phyloP scores from a whole-genome alignment of 345 rosid species.

The Salix arbutifolia region DNA sequence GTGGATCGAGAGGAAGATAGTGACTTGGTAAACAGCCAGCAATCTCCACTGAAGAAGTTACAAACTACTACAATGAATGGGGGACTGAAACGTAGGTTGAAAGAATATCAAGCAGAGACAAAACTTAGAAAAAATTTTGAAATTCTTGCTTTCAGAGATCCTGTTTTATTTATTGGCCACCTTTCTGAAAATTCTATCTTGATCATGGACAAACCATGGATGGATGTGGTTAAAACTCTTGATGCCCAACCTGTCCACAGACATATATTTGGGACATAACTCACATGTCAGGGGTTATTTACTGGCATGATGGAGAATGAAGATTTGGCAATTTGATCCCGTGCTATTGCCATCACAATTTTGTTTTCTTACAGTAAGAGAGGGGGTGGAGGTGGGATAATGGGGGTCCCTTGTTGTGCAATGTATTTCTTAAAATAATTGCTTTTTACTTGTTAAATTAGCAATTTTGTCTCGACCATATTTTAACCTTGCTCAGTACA shows the following conservation, averaged over 20 bases:
- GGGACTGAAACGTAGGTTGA: conserved; percentile 48
- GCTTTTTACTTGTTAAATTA: conserved; percentile 7
- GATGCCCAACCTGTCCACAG: conserved; percentile 84
- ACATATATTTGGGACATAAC: conserved; percentile 77
- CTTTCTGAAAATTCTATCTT: conserved; percentile 67
- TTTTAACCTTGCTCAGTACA: not conserved
- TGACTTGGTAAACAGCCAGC: conserved; percentile 40
- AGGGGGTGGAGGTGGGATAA: not conserved
- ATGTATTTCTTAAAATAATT: conserved; percentile 13
- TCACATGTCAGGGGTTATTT: not conserved
- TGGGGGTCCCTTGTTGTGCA: not conserved
- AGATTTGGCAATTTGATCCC: conserved; percentile 7
- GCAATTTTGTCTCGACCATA: not conserved
- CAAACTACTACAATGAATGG: conserved; percentile 37
- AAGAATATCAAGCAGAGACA: conserved; percentile 40
- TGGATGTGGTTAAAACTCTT: conserved; percentile 68
- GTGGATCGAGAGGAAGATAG: conserved; percentile 60
- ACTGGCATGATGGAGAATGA: conserved; percentile 7
- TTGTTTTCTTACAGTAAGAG: conserved; percentile 1
- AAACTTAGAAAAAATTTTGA: conserved; percentile 67
- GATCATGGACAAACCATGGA: conserved; percentile 90
- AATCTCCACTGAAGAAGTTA: conserved; percentile 41
- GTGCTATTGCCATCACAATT: conserved; percentile 9
- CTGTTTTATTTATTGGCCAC: conserved; percentile 79
- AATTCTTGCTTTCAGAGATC: conserved; percentile 68